Evolutionary conservation across 2,329 filamentous ascomycete genomes (phyloP).

Genomic region (Trichoderma pleuroti): DNA sequence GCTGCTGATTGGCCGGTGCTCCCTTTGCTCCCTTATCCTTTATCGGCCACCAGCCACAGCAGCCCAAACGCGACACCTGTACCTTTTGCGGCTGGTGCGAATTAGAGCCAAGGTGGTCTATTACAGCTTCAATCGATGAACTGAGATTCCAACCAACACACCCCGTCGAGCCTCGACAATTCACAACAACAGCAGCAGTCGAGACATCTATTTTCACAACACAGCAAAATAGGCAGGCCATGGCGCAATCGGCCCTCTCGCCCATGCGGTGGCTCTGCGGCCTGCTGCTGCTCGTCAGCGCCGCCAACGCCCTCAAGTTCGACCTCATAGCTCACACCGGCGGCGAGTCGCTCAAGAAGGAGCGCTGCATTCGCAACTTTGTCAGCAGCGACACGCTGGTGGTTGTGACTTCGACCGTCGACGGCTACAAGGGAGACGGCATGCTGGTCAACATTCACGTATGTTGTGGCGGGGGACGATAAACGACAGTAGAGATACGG

Average conservation of each 20-base stretch:
- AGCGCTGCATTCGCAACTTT: slow-evolving; percentile 96
- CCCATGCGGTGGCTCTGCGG: slow-evolving; percentile 58
- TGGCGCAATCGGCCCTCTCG: slow-evolving; percentile 43
- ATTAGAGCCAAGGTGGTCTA: background rate
- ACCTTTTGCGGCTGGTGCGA: slow-evolving; percentile 4
- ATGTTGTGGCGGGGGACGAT: slow-evolving; percentile 15
- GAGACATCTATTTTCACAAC: background rate
- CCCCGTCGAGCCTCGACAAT: background rate
- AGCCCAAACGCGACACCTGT: slow-evolving; percentile 22
- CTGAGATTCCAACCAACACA: background rate
- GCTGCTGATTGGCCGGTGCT: slow-evolving; percentile 7
- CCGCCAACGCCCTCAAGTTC: slow-evolving; percentile 78
- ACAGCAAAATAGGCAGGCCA: background rate
- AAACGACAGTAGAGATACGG: background rate
- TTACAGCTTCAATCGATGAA: background rate
- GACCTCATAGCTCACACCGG: slow-evolving; percentile 70
- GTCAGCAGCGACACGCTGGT: slow-evolving; percentile 88
- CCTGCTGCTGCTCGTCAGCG: slow-evolving; percentile 53
- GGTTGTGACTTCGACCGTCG: slow-evolving; percentile 85
- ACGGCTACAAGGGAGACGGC: slow-evolving; percentile 85
- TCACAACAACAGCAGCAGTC: background rate
- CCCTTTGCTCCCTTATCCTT: background rate
- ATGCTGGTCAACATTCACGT: slow-evolving; percentile 94
- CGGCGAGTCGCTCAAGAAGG: slow-evolving; percentile 54
- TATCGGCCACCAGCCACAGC: slow-evolving; percentile 4